A percentile compares a stretch with the other conserved stretches of the same genome.
phyloP scores from a whole-genome alignment of 495 filamentous ascomycete genomes.

The Articulospora tetracladia region DNA sequence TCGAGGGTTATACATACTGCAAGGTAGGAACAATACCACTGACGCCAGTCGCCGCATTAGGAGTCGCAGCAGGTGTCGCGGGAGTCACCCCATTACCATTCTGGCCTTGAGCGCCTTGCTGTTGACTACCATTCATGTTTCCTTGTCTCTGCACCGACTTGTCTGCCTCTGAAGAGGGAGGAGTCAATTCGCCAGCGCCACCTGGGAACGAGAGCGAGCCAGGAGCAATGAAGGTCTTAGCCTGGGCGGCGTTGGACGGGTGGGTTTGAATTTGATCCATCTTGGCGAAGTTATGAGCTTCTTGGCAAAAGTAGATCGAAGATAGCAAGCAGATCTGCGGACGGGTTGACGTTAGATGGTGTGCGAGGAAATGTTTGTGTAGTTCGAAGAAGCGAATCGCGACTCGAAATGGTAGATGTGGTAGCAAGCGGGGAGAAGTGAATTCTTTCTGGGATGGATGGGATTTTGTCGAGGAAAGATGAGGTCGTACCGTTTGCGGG shows the following conservation, averaged over 20 bases:
- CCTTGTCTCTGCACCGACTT: conserved; percentile 43
- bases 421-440: conserved; percentile 13
- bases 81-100: conserved; percentile 84
- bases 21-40: conserved; percentile 95
- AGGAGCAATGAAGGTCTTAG: conserved; percentile 85
- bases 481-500: conserved; percentile 69
- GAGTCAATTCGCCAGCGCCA: conserved; percentile 75
- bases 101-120: conserved; percentile 56
- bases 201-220: conserved; percentile 88
- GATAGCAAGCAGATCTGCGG: conserved; percentile 20
- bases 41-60: conserved; percentile 70
- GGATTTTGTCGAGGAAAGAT: conserved; percentile 21
- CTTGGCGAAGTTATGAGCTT: conserved; percentile 11
- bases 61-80: conserved; percentile 93
- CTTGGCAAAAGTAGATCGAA: conserved; percentile 14
- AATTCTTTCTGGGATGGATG: conserved; percentile 6
- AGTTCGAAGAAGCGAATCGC: conserved; percentile 20
- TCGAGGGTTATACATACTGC: conserved; percentile 77
- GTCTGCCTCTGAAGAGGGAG: conserved; percentile 60
- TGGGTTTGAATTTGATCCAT: conserved; percentile 92
- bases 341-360: conserved; percentile 19
- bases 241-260: conserved; percentile 81
- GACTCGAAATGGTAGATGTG: conserved; percentile 23
- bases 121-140: conserved; percentile 50
- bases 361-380: neutral